These are phyloP conservation scores for Pseudozyma pruni DNA, from an alignment of 1,284 basidiomycete species.

Conservation along the genomic window DNA sequence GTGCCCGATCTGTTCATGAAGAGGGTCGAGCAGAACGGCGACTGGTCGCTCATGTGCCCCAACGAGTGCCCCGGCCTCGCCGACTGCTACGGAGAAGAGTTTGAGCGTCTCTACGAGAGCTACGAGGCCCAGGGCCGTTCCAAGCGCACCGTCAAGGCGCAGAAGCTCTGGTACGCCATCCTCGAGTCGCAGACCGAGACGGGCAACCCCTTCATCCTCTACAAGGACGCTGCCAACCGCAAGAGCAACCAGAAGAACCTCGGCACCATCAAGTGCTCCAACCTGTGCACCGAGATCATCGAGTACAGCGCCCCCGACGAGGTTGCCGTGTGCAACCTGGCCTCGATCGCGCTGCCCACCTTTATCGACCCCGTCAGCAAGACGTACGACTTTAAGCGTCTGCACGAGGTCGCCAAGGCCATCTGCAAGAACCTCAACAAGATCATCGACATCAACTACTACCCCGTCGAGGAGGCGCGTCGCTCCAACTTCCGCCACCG, in stretches of 20 bases:
- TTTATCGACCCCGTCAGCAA: constrained; percentile 67
- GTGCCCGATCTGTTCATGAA: constrained; percentile 88
- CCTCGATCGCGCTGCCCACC: constrained; percentile 89
- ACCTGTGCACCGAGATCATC: constrained; percentile 98
- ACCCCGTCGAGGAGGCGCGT: constrained; percentile 89
- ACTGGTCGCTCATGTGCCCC: constrained; percentile 98
- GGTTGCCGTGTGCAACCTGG: constrained; percentile 98
- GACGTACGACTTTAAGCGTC: constrained; percentile 85
- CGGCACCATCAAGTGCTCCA: constrained; percentile 98
- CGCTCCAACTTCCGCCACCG: constrained; percentile 97
- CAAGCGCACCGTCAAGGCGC: constrained; percentile 87
- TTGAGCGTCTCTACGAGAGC: constrained; percentile 86
- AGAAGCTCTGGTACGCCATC: constrained; percentile 99
- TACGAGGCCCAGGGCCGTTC: constrained; percentile 93
- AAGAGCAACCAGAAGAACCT: constrained; percentile 91
- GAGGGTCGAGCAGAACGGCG: constrained; percentile 73
- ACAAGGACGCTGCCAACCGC: constrained; percentile 77
- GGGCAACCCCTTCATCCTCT: constrained; percentile 96
- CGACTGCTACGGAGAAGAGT: constrained; percentile 91
- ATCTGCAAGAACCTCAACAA: constrained; percentile 82
- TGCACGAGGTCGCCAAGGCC: constrained; percentile 89
- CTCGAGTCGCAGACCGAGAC: constrained; percentile 98
- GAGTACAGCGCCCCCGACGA: constrained; percentile 98
- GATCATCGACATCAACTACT: constrained; percentile 91
- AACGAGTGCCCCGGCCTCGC: constrained; percentile 91